Percentiles rank a stretch among this genome's conserved stretches.
phyloP scores from a whole-genome alignment of 345 rosid species.

The Raphanus sativus region DNA sequence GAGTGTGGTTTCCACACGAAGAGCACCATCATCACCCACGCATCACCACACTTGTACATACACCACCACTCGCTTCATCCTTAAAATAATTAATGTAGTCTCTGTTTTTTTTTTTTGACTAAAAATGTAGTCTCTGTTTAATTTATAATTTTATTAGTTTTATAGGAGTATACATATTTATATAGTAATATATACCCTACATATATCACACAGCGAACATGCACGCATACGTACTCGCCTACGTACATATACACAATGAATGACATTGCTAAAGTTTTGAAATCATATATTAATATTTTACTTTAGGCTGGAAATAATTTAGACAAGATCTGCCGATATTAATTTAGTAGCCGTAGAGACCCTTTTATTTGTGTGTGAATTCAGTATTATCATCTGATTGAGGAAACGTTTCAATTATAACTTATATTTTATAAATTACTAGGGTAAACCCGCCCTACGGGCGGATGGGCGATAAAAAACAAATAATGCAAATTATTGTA shows the following conservation, averaged over 20 bases:
- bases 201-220: slow-evolving; percentile 1
- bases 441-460: too few relatives aligned
- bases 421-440: neutral
- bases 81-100: neutral
- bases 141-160: neutral
- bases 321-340: neutral
- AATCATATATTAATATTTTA: neutral
- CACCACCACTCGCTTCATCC: slow-evolving; percentile 14
- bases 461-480: too few relatives aligned
- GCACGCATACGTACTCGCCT: slow-evolving; percentile 35
- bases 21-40: slow-evolving; percentile 40
- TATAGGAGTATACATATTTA: neutral
- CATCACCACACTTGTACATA: slow-evolving; percentile 32
- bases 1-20: slow-evolving; percentile 46
- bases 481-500: too few relatives aligned
- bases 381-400: neutral
- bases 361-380: neutral
- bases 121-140: neutral
- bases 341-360: neutral
- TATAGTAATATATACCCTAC: neutral
- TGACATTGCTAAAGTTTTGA: neutral
- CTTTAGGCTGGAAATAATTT: neutral
- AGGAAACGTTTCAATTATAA: neutral
- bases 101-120: too few relatives aligned
- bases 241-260: slow-evolving; percentile 3